Conservation (phyloP, 352 stramenopile genomes). For the Blastocystis sp. region DNA sequence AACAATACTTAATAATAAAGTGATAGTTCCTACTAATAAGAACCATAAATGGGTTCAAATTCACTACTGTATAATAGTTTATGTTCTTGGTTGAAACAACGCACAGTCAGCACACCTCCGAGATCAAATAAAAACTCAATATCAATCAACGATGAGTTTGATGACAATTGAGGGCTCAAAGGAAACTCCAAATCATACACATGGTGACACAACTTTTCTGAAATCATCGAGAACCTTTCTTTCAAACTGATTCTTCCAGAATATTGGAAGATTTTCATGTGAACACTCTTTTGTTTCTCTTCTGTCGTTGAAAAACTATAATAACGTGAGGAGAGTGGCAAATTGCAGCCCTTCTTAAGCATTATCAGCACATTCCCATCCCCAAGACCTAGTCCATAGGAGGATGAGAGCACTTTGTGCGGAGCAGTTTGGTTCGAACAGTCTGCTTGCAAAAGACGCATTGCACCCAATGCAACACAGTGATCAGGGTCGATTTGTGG, state of each 20-base stretch:
- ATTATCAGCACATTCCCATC: not conserved
- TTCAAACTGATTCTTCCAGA: not conserved
- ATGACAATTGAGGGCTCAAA: not conserved
- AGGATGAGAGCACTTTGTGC: not conserved
- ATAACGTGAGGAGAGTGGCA: not conserved
- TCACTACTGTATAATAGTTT: not conserved
- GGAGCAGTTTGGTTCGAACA: not conserved
- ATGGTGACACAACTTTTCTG: not conserved
- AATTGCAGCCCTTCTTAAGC: not conserved
- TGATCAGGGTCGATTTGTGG: not conserved
- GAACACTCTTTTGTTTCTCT: not conserved
- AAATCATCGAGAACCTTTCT: not conserved
- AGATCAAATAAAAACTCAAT: conserved; percentile 17
- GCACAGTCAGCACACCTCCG: not conserved
- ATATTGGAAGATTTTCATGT: conserved; percentile 26
- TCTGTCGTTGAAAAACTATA: not conserved
- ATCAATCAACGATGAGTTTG: not conserved
- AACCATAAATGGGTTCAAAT: conserved; percentile 4
- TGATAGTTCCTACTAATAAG: not conserved
- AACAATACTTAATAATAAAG: not conserved
- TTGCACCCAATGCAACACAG: not conserved
- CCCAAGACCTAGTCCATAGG: not conserved
- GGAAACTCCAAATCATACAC: conserved; percentile 4
- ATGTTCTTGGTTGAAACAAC: not conserved
- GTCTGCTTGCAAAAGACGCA: not conserved